Evolutionary conservation across 2,329 filamentous ascomycete species (phyloP).

Genomic region (Epichloe elymi): DNA sequence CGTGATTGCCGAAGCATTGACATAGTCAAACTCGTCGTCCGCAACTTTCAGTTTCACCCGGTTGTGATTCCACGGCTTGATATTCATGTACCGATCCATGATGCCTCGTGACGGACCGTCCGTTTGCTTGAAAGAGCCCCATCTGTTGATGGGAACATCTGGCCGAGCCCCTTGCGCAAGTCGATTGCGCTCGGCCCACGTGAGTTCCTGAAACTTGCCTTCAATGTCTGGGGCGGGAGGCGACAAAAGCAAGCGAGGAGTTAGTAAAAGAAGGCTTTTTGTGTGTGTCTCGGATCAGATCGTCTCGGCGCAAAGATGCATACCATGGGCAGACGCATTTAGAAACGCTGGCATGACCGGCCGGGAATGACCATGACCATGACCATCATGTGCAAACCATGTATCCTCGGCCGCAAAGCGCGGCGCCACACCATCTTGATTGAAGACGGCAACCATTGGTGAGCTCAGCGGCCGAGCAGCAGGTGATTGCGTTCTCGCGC

Average conservation of each 20-base stretch:
- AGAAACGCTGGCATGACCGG: slow-evolving; percentile 27
- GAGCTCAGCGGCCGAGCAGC: slow-evolving; percentile 17
- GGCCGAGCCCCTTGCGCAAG: slow-evolving; percentile 26
- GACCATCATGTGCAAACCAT: slow-evolving; percentile 1
- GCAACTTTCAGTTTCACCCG: slow-evolving; percentile 71
- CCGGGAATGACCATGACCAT: slow-evolving; percentile 4
- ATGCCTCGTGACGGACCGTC: slow-evolving; percentile 16
- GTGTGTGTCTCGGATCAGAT: no score
- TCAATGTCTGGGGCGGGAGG: slow-evolving; percentile 28
- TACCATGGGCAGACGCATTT: slow-evolving; percentile 23
- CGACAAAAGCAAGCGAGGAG: neutral
- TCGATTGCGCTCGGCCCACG: slow-evolving; percentile 39
- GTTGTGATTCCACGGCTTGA: slow-evolving; percentile 81
- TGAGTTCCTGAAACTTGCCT: slow-evolving; percentile 38
- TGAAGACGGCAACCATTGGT: slow-evolving; percentile 19
- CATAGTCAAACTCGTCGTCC: slow-evolving; percentile 59
- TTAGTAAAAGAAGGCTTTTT: neutral
- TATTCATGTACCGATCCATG: slow-evolving; percentile 78
- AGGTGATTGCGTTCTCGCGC: slow-evolving; percentile 30
- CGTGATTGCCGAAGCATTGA: slow-evolving; percentile 65
- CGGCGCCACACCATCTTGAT: slow-evolving; percentile 22
- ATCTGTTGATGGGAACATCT: slow-evolving; percentile 19
- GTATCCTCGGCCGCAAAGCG: slow-evolving; percentile 12
- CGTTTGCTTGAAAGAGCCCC: slow-evolving; percentile 22
- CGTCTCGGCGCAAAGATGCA: neutral